Evolutionary conservation across 768 basidiomycete species (phyloP), one percentile per base, ranked within the genome.

Genomic region (Rhizopogon vesiculosus): DNA sequence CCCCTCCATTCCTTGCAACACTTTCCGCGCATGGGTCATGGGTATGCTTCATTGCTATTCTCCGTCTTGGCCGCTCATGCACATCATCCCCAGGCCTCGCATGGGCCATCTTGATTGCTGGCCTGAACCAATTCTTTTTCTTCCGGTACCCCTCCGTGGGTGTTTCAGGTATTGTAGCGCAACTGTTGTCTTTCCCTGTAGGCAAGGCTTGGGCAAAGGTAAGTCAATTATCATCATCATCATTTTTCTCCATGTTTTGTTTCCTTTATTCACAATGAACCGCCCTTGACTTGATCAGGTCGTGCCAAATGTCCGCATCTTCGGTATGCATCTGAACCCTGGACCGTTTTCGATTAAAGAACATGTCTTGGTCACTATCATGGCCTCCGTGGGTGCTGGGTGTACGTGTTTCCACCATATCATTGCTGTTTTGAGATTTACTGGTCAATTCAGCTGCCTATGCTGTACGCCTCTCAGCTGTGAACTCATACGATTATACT

Each of bases 271-370:
- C 3, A 13, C 22, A 15, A 35, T n/a, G 13, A 45, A 35, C 13
- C 19, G 33, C 42, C 25, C 15, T 5, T 1, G 2, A 0, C 7
- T 25, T 13, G 22, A 42, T 40, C 69, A 81, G 51, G 61, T 83
- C 7, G 61, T 84, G 33, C 88, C 87, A 1, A 63, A 70, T 22
- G 71, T 77, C 56, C 73, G 66, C 29, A 65, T 89, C 3, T 81
- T 85, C 38, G 86, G 87, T n/a, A 41, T 83, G 18, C 70, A 79
- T 15, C 66, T 89, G 45, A 89, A 89, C 66, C 86, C 87, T 16
- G 89, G 90, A 3, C 85, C 83, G 1, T 91, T 89, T 64, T 81
- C 79, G 22, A 86, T 91, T 66, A 90, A 91, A 71, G 89, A 81
- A 56, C 81, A 81, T 59, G 83, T 86, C 0, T 68, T 91, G 19